Percentiles rank a stretch among this genome's conserved stretches.
Evolutionary conservation across 345 rosid species (phyloP).

Genomic region (Aquilaria yunnanensis): DNA sequence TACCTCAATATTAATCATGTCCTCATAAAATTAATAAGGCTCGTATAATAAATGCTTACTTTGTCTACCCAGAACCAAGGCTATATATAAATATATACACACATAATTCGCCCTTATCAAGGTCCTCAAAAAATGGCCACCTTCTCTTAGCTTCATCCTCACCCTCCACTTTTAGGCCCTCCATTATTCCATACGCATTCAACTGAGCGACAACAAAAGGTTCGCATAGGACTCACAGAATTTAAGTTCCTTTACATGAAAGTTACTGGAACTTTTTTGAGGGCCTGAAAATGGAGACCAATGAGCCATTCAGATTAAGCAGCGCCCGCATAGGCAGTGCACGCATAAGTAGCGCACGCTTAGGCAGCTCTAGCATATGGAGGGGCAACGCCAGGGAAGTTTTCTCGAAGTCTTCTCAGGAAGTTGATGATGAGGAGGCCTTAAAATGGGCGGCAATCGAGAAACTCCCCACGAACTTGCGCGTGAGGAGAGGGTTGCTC

Average conservation of each 20-base stretch:
- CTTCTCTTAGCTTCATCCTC: no score
- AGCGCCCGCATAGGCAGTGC: constrained; percentile 39
- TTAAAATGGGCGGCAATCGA: constrained; percentile 89
- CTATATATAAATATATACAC: no score
- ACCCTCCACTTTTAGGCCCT: no score
- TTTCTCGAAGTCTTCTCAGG: constrained; percentile 40
- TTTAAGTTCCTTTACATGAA: constrained; percentile 7
- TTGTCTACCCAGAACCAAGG: no score
- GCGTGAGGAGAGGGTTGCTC: constrained; percentile 65
- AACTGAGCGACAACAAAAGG: no score
- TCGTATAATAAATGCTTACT: no score
- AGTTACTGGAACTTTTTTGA: background rate
- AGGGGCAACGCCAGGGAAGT: constrained; percentile 31
- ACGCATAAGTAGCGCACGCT: constrained; percentile 33
- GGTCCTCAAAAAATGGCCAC: no score
- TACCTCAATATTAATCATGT: no score
- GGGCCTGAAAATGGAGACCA: constrained; percentile 22
- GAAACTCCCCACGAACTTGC: constrained; percentile 72
- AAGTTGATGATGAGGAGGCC: constrained; percentile 56
- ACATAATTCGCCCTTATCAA: no score
- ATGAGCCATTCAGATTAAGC: constrained; percentile 22
- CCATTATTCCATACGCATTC: no score
- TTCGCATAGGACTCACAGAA: no score
- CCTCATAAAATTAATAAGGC: no score
- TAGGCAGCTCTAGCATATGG: constrained; percentile 40